Evolutionary conservation across 345 rosid species (phyloP).

Genomic region (Lagerstroemia speciosa): DNA sequence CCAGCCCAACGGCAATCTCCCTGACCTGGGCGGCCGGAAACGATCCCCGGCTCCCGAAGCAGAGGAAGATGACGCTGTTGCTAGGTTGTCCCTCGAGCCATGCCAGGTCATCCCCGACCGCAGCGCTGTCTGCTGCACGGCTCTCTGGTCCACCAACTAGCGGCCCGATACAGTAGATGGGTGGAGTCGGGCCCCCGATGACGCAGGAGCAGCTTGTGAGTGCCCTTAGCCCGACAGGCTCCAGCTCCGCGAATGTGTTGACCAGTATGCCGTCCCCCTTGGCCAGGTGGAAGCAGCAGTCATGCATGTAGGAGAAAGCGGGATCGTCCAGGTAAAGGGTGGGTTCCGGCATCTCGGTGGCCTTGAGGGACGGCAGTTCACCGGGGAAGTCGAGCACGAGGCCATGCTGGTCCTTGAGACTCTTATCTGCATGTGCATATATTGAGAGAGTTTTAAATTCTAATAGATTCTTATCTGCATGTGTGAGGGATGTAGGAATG

Average conservation of each 20-base stretch:
- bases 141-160: neutral
- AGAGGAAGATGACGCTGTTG: constrained; percentile 18
- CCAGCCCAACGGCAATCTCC: constrained; percentile 18
- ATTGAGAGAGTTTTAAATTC: too few relatives aligned
- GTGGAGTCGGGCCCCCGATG: constrained; percentile 7
- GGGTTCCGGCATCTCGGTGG: constrained; percentile 11
- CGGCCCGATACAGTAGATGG: constrained; percentile 12
- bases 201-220: constrained; percentile 7
- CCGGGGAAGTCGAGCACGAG: constrained; percentile 6
- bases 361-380: constrained; percentile 6
- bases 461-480: too few relatives aligned
- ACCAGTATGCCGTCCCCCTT: constrained; percentile 14
- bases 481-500: too few relatives aligned
- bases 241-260: constrained; percentile 19
- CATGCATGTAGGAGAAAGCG: constrained; percentile 2
- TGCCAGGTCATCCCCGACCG: neutral
- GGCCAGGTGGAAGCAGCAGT: constrained; percentile 1
- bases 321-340: constrained; percentile 4
- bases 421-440: neutral
- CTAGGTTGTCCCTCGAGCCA: constrained; percentile 20
- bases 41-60: constrained; percentile 14
- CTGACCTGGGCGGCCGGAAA: constrained; percentile 8
- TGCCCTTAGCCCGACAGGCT: constrained; percentile 2
- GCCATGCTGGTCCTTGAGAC: constrained; percentile 9
- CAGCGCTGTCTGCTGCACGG: neutral